These are phyloP conservation scores for Amylocystis lapponica DNA, from an alignment of 768 basidiomycete genomes.

Conservation along the genomic window DNA sequence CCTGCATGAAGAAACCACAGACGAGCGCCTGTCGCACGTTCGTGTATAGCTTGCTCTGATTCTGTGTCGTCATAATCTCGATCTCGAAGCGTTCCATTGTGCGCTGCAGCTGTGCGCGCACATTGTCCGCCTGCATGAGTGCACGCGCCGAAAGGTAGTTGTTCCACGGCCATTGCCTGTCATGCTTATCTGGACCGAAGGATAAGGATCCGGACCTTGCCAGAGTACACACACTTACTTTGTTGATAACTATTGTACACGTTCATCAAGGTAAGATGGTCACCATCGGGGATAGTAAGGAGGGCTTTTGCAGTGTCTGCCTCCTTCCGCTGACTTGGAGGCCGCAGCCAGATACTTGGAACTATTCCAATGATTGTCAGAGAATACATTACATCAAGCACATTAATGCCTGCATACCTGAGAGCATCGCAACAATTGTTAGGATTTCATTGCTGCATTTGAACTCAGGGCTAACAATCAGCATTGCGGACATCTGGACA, in stretches of 20 bases:
- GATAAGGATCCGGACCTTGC: neutral
- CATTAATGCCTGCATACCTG: constrained; percentile 47
- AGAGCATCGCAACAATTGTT: constrained; percentile 94
- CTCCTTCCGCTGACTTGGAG: constrained; percentile 80
- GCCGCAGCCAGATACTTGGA: constrained; percentile 92
- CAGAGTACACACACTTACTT: constrained; percentile 42
- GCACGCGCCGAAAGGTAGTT: constrained; percentile 84
- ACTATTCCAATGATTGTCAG: constrained; percentile 36
- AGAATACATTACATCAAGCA: neutral
- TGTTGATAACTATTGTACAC: constrained; percentile 90
- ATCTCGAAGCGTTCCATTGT: constrained; percentile 90
- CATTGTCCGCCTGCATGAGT: constrained; percentile 88
- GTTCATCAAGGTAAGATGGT: constrained; percentile 91
- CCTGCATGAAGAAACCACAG: constrained; percentile 97
- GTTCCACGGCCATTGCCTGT: constrained; percentile 87
- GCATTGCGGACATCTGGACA: constrained; percentile 79
- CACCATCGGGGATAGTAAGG: constrained; percentile 90
- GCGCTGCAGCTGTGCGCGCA: constrained; percentile 81
- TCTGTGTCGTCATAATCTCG: constrained; percentile 65
- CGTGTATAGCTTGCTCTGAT: constrained; percentile 43
- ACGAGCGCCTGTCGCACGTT: constrained; percentile 81
- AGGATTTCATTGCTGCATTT: constrained; percentile 94
- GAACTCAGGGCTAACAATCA: constrained; percentile 93
- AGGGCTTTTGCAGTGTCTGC: constrained; percentile 89
- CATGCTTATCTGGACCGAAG: constrained; percentile 51